Conservation (phyloP, 2,329 filamentous ascomycete genomes). For the Tolypocladium pustulatum region DNA sequence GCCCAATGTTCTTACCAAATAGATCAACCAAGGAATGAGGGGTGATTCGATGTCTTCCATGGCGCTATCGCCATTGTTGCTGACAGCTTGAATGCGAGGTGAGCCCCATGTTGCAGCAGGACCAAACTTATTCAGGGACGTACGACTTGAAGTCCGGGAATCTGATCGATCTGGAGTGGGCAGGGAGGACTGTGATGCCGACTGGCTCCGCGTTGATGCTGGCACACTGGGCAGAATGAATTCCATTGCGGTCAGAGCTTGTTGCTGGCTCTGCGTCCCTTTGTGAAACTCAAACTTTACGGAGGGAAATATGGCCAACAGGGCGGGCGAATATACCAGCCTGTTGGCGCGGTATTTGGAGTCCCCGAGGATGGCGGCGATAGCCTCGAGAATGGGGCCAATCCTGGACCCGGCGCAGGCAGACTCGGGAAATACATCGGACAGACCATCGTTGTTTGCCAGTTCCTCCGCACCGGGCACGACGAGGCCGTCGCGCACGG, state of each 20-base stretch:
- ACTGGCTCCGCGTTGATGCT: slow-evolving; percentile 13
- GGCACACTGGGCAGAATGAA: slow-evolving; percentile 47
- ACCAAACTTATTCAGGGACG: slow-evolving; percentile 17
- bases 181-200: slow-evolving; percentile 13
- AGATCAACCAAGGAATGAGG: slow-evolving; percentile 63
- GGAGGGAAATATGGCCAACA: slow-evolving; percentile 58
- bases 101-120: slow-evolving; percentile 21
- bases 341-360: slow-evolving; percentile 71
- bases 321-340: slow-evolving; percentile 56
- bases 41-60: slow-evolving; percentile 57
- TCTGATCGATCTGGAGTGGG: slow-evolving; percentile 13
- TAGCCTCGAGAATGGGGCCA: slow-evolving; percentile 63
- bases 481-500: slow-evolving; percentile 58
- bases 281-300: slow-evolving; percentile 38
- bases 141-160: slow-evolving; percentile 16
- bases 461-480: slow-evolving; percentile 50
- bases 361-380: slow-evolving; percentile 65
- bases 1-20: slow-evolving; percentile 45
- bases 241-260: slow-evolving; percentile 49
- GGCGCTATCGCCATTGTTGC: slow-evolving; percentile 21
- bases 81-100: slow-evolving; percentile 15
- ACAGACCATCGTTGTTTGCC: slow-evolving; percentile 42
- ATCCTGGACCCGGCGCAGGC: slow-evolving; percentile 50
- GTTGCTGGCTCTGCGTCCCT: slow-evolving; percentile 34
- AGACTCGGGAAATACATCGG: slow-evolving; percentile 49